Percentiles rank a stretch among this genome's conserved stretches.
These are phyloP conservation scores for Yamagishiella unicocca DNA, from an alignment of 139 green algal species.

Conservation along the genomic window DNA sequence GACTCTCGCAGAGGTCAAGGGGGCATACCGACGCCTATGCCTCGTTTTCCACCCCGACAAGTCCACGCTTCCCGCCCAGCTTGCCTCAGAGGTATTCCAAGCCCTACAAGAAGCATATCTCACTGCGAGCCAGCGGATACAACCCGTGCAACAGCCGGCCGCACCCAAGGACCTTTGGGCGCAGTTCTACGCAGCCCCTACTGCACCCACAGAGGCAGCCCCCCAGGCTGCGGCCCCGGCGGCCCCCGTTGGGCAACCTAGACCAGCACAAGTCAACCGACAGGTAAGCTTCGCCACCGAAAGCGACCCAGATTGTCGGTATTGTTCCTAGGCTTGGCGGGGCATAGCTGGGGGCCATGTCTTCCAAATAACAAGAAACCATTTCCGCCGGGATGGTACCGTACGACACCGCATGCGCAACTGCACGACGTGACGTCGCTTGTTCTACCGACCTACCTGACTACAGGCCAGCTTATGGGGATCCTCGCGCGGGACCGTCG, in stretches of 20 bases:
- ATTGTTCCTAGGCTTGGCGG: too few species aligned
- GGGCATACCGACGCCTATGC: neutral
- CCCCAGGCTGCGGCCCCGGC: neutral
- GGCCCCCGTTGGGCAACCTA: too few species aligned
- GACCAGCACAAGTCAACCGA: neutral
- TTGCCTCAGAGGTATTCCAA: slow-evolving; percentile 16
- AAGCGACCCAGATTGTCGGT: too few species aligned
- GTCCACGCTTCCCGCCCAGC: neutral
- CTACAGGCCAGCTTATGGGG: slow-evolving; percentile 1
- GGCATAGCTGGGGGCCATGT: too few species aligned
- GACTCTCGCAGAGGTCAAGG: neutral
- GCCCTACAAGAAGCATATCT: neutral
- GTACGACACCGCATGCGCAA: too few species aligned
- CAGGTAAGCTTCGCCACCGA: neutral
- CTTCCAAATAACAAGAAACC: too few species aligned
- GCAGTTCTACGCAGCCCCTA: neutral
- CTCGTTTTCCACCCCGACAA: slow-evolving; percentile 24
- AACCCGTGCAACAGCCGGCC: neutral
- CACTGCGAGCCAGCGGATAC: neutral
- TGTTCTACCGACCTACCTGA: too few species aligned
- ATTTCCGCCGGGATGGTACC: too few species aligned
- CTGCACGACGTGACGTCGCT: too few species aligned
- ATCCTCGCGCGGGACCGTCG: neutral
- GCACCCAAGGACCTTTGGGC: neutral
- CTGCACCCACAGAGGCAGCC: neutral